Base-by-base conservation (phyloP, 371 early-diverging fungal genomes). In the Dinochytrium kinnereticum region DNA sequence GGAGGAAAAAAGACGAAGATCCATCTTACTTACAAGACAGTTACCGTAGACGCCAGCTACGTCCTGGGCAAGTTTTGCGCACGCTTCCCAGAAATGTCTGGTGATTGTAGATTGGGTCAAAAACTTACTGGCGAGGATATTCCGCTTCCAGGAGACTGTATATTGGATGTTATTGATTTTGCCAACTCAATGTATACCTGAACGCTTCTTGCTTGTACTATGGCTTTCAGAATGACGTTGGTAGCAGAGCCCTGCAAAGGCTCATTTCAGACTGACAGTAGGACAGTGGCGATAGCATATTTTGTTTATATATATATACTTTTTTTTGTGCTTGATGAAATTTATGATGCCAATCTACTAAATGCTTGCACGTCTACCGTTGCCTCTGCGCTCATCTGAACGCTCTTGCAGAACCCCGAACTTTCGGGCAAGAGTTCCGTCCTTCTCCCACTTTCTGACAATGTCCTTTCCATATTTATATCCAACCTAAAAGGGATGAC, bases 381-480 rank as follows among this genome's bases (percentile, higher is more conserved):
- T 57, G 21, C 74, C 28, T 7, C 69, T 36, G 3, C 38, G 17
- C 5, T 38, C 66, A n/a, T 59, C 61, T 21, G 33, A 17, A n/a
- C 50, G 53, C 30, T 59, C 74, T 40, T n/a, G 21, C 38, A 38
- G 30, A n/a, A 84, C 75, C 30, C 87, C 87, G 81, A 87, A 85
- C 71, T 61, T 30, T 15, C 70, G 40, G 37, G 75, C 80, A 71
- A 91, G 79, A 15, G 84, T 81, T 7, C 97, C 95, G 19, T 90
- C 90, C 66, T 88, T 88, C 74, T 90, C 89, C 99, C 99, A 99
- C 72, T 89, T 85, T 49, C 80, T 77, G 0, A 98, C 88, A 34
- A 93, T 89, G 69, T 92, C 89, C 75, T 90, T 90, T 1, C 94
- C 98, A 65, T 94, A 94, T 72, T 92, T 89, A 76, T 98, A 98